These are phyloP conservation scores for Candida schatavii DNA, from an alignment of 805 yeast species.

Conservation along the genomic window DNA sequence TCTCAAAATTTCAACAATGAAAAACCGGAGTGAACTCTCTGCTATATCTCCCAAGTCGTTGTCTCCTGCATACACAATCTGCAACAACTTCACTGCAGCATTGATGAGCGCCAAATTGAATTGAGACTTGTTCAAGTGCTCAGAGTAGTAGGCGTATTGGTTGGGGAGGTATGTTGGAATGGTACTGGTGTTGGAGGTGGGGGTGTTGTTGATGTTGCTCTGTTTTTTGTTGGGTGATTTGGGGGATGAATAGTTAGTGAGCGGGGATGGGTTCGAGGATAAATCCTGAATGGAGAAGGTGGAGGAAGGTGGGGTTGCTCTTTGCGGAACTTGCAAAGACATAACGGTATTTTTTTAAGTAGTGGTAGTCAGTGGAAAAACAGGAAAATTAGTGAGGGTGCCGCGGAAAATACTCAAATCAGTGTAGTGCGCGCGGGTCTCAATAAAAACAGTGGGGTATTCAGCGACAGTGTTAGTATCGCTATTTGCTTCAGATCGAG, in stretches of 20 bases:
- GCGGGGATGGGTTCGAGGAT: conserved; percentile 1
- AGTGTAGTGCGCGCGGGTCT: no score
- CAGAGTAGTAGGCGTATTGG: conserved; percentile 38
- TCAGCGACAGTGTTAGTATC: no score
- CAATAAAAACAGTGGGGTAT: no score
- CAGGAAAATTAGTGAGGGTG: no score
- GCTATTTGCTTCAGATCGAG: no score
- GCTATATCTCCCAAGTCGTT: conserved; percentile 4
- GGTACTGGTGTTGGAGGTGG: not conserved
- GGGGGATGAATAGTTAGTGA: conserved; percentile 3
- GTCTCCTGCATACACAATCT: conserved; percentile 23
- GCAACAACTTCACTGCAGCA: conserved; percentile 33
- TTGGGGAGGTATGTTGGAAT: conserved; percentile 21
- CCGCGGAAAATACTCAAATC: no score
- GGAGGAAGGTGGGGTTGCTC: conserved; percentile 1
- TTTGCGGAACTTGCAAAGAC: conserved; percentile 1
- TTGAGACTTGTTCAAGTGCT: conserved; percentile 37
- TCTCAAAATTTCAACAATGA: conserved; percentile 41
- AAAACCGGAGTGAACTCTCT: conserved; percentile 29
- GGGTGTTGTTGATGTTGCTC: not conserved
- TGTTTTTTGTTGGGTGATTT: not conserved
- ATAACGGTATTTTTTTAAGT: no score
- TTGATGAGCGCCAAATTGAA: conserved; percentile 39
- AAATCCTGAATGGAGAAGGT: conserved; percentile 3
- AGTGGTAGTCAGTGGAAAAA: no score